Conservation (phyloP, 768 basidiomycete species). For the Suillus fuscotomentosus region DNA sequence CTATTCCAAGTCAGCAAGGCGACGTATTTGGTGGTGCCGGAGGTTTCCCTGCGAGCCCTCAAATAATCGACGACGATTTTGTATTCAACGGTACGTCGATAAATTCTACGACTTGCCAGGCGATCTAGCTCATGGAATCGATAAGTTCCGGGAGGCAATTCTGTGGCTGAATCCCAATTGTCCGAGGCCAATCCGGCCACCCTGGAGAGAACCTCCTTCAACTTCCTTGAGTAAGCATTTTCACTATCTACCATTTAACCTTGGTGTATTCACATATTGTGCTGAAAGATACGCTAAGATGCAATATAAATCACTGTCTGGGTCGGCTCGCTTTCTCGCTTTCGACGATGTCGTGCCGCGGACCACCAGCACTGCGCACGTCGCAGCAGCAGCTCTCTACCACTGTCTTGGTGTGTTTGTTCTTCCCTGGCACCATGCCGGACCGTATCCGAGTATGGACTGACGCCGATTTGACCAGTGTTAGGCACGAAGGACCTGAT, state of each 20-base stretch:
- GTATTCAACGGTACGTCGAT: constrained; percentile 56
- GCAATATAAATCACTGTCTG: constrained; percentile 62
- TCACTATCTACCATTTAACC: not conserved
- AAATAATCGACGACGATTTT: constrained; percentile 58
- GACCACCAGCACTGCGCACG: constrained; percentile 65
- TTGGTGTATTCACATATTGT: constrained; percentile 12
- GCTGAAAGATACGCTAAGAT: constrained; percentile 68
- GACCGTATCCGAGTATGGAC: not conserved
- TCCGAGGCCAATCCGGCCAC: constrained; percentile 55
- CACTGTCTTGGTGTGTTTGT: constrained; percentile 70
- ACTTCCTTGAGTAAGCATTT: constrained; percentile 67
- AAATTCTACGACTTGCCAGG: not conserved
- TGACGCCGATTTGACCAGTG: constrained; percentile 41
- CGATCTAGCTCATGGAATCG: constrained; percentile 16
- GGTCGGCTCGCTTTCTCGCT: constrained; percentile 42
- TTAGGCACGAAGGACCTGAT: constrained; percentile 75
- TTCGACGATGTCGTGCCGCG: constrained; percentile 70
- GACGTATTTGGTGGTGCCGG: constrained; percentile 41
- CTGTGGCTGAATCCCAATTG: constrained; percentile 45
- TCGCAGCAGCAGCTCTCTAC: constrained; percentile 81
- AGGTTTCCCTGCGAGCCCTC: constrained; percentile 54
- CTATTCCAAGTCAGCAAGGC: constrained; percentile 48
- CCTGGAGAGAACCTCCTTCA: constrained; percentile 74
- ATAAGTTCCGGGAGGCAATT: constrained; percentile 27
- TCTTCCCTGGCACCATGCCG: not conserved